A percentile compares a stretch with the other conserved stretches of the same genome.
Evolutionary conservation across 1,284 basidiomycete species (phyloP).

Genomic region (Pterulicium gracile): DNA sequence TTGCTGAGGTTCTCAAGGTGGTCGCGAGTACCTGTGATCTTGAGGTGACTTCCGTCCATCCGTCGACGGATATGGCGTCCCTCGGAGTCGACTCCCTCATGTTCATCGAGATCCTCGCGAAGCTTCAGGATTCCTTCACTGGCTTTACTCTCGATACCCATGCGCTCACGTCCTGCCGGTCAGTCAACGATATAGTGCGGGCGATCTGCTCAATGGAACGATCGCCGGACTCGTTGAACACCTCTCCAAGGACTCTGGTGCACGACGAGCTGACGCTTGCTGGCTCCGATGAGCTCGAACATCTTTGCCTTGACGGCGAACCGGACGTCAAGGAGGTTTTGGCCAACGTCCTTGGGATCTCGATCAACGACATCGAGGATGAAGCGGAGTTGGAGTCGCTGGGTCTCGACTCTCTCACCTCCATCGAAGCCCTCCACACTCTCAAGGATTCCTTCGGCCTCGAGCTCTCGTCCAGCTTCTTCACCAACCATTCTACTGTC

Average conservation of each 20-base stretch:
- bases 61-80: slow-evolving; percentile 26
- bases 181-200: slow-evolving; percentile 24
- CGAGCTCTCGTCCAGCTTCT: slow-evolving; percentile 29
- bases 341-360: slow-evolving; percentile 36
- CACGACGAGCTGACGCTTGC: slow-evolving; percentile 14
- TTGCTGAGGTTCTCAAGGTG: slow-evolving; percentile 18
- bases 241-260: slow-evolving; percentile 28
- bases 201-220: slow-evolving; percentile 14
- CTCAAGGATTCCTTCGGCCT: slow-evolving; percentile 29
- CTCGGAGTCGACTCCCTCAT: slow-evolving; percentile 48
- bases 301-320: slow-evolving; percentile 11
- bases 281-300: slow-evolving; percentile 11
- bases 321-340: slow-evolving; percentile 31
- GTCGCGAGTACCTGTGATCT: slow-evolving; percentile 35
- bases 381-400: slow-evolving; percentile 33
- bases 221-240: slow-evolving; percentile 8
- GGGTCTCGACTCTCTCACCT: slow-evolving; percentile 53
- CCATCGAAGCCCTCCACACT: slow-evolving; percentile 43
- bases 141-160: slow-evolving; percentile 20
- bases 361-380: slow-evolving; percentile 26
- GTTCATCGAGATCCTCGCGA: slow-evolving; percentile 37
- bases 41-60: slow-evolving; percentile 16
- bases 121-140: slow-evolving; percentile 25
- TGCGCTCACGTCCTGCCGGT: slow-evolving; percentile 25
- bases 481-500: slow-evolving; percentile 23